A percentile compares a stretch with the other conserved stretches of the same genome.
phyloP scores from a whole-genome alignment of 176 grass and related monocot genomes.

The Musa troglodytarum region DNA sequence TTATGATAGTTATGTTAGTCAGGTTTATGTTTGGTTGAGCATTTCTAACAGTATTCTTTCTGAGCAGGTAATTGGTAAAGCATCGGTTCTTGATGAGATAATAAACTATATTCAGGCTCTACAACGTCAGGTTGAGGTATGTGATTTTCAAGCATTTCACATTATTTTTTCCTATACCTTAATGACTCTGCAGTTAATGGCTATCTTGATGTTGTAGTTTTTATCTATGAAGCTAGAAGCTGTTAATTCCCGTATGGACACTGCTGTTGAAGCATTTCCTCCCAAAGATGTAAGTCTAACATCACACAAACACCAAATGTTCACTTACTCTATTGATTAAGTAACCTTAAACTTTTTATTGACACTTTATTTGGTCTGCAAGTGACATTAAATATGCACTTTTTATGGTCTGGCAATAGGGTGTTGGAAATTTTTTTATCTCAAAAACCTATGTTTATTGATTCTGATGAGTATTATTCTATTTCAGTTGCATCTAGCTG shows the following conservation, averaged over 20 bases:
- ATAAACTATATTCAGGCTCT: slow-evolving; percentile 97
- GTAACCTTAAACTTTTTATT: neutral
- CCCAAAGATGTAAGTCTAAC: slow-evolving; percentile 74
- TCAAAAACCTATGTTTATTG: too few relatives aligned
- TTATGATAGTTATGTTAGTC: too few relatives aligned
- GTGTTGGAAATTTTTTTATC: too few relatives aligned
- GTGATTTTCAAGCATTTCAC: neutral
- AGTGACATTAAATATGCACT: too few relatives aligned
- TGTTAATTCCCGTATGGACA: slow-evolving; percentile 51
- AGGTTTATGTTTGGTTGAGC: neutral
- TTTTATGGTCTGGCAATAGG: too few relatives aligned
- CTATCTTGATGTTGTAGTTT: slow-evolving; percentile 46
- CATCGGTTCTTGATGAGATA: slow-evolving; percentile 91
- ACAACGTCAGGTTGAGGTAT: slow-evolving; percentile 87
- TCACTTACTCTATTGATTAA: neutral
- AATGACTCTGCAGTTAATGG: slow-evolving; percentile 4
- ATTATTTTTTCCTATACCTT: neutral
- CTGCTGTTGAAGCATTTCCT: slow-evolving; percentile 54
- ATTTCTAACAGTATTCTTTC: slow-evolving; percentile 17
- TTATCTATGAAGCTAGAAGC: slow-evolving; percentile 97
- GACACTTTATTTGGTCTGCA: neutral
- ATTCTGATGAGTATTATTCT: too few relatives aligned
- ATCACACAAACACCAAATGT: neutral
- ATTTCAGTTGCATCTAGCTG: too few relatives aligned
- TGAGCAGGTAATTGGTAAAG: slow-evolving; percentile 84